Evolutionary conservation across 1,284 basidiomycete species (phyloP).

Genomic region (Malassezia psittaci): DNA sequence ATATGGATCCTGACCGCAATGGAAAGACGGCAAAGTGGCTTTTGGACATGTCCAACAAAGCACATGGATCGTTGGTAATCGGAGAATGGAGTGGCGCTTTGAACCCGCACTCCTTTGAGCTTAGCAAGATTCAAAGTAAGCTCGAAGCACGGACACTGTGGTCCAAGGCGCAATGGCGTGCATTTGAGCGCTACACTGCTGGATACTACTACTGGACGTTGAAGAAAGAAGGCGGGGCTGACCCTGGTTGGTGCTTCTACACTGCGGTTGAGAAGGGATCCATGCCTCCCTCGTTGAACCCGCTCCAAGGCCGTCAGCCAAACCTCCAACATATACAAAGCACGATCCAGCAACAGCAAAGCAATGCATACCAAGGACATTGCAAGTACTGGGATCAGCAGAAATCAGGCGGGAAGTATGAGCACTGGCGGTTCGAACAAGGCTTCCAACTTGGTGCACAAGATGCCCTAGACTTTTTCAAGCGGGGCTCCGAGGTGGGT

Average conservation of each 20-base stretch:
- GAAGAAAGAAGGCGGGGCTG: constrained; percentile 62
- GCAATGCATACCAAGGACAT: constrained; percentile 16
- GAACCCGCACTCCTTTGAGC: constrained; percentile 57
- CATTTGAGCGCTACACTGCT: constrained; percentile 60
- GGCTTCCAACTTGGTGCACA: constrained; percentile 64
- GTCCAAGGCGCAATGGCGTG: constrained; percentile 58
- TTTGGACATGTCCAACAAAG: constrained; percentile 29
- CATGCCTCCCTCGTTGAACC: constrained; percentile 50
- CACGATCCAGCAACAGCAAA: constrained; percentile 10
- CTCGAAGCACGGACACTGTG: constrained; percentile 50
- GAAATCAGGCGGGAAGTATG: constrained; percentile 50
- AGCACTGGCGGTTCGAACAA: constrained; percentile 60
- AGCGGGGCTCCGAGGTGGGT: constrained; percentile 53
- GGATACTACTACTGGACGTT: constrained; percentile 85
- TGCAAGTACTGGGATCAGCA: constrained; percentile 52
- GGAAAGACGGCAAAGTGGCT: constrained; percentile 26
- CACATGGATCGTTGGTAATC: constrained; percentile 60
- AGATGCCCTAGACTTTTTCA: constrained; percentile 58
- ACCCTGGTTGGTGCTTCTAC: constrained; percentile 66
- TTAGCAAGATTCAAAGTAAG: constrained; percentile 16
- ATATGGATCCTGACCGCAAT: constrained; percentile 22
- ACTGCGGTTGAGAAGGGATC: constrained; percentile 61
- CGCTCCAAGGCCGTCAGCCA: not conserved
- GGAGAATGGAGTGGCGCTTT: constrained; percentile 71
- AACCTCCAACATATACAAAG: not conserved